A percentile compares a stretch with the other conserved stretches of the same genome.
Evolutionary conservation across 2,329 filamentous ascomycete species (phyloP).

Genomic region (Pseudocercospora fijiensis): DNA sequence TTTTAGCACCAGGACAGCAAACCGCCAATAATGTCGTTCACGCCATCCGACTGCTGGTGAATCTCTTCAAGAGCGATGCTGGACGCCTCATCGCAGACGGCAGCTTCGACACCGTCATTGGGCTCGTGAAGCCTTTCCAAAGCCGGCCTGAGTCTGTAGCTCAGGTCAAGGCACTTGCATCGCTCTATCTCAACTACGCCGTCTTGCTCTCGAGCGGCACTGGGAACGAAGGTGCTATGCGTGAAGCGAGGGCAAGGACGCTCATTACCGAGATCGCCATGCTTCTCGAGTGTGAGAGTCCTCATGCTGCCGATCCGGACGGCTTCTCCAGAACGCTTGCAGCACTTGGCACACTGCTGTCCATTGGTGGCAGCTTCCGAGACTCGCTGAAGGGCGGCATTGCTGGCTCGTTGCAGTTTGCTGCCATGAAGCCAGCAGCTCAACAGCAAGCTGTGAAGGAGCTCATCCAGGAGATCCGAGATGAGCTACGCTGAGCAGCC

Average conservation of each 20-base stretch:
- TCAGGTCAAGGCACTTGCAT: conserved; percentile 76
- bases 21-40: conserved; percentile 85
- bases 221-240: conserved; percentile 29
- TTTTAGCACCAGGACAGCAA: conserved; percentile 56
- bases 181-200: conserved; percentile 79
- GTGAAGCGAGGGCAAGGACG: conserved; percentile 36
- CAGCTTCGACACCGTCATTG: conserved; percentile 60
- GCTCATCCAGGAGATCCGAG: conserved; percentile 60
- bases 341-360: conserved; percentile 74
- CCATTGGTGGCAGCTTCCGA: conserved; percentile 60
- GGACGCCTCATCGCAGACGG: conserved; percentile 62
- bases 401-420: conserved; percentile 51
- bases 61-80: conserved; percentile 73
- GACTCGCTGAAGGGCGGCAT: conserved; percentile 58
- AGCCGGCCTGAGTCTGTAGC: conserved; percentile 57
- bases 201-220: conserved; percentile 61
- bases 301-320: conserved; percentile 70
- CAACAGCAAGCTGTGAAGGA: conserved; percentile 62
- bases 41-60: conserved; percentile 74
- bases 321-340: conserved; percentile 80
- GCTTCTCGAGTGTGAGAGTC: conserved; percentile 36
- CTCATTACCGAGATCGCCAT: conserved; percentile 37
- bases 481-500: conserved; percentile 41
- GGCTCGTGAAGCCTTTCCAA: conserved; percentile 63
- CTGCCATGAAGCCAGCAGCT: conserved; percentile 51